Percentiles rank a stretch among this genome's conserved stretches.
Evolutionary conservation across 2,329 filamentous ascomycete species (phyloP).

Genomic region (Teratosphaeria nubilosa): DNA sequence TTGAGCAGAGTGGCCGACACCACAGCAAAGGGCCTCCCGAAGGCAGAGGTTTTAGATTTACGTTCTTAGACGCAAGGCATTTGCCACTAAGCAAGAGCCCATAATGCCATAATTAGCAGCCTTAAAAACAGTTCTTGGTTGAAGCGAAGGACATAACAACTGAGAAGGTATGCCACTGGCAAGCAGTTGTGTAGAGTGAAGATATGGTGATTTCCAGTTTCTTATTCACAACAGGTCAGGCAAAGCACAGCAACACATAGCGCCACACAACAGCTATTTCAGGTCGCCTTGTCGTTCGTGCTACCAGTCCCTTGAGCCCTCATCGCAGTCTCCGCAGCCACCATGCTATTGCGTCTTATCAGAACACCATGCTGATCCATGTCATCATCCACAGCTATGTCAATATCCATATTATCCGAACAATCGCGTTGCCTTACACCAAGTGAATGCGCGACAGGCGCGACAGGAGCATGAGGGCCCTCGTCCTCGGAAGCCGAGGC

Average conservation of each 20-base stretch:
- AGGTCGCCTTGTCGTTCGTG: constrained; percentile 7
- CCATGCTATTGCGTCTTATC: constrained; percentile 24
- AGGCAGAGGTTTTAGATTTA: not conserved
- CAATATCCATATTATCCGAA: constrained; percentile 24
- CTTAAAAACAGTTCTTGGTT: not conserved
- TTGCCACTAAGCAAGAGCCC: too few relatives aligned
- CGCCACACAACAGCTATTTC: not conserved
- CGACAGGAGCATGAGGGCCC: constrained; percentile 9
- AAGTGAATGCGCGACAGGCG: constrained; percentile 16
- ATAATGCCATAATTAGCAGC: too few relatives aligned
- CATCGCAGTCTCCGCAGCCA: constrained; percentile 13
- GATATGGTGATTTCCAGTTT: not conserved
- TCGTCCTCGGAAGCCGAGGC: constrained; percentile 23
- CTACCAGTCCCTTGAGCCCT: constrained; percentile 12
- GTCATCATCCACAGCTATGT: constrained; percentile 26
- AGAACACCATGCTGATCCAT: constrained; percentile 26
- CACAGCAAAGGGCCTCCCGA: not conserved
- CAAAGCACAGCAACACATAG: not conserved
- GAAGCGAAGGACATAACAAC: too few relatives aligned
- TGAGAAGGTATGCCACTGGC: too few relatives aligned
- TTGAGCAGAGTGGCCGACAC: not conserved
- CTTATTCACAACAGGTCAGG: not conserved
- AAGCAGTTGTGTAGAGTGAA: not conserved
- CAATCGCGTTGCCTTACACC: constrained; percentile 14
- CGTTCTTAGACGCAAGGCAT: too few relatives aligned